Evolutionary conservation across 306 rosid genomes (phyloP).

Genomic region (Oxytropis ochrocephala): DNA sequence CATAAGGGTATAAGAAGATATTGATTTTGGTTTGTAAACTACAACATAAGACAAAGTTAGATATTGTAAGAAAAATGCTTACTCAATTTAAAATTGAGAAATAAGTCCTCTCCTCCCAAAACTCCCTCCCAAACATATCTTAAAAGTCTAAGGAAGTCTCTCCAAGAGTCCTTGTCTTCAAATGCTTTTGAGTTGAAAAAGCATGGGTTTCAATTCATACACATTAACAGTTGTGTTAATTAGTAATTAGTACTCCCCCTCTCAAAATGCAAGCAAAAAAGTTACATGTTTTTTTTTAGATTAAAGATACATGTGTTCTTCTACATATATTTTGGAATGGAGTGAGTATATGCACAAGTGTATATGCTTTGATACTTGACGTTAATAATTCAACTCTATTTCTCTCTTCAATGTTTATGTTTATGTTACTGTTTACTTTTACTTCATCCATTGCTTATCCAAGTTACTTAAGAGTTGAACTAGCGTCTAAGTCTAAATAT

Average conservation of each 20-base stretch:
- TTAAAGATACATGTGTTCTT: too few relatives aligned
- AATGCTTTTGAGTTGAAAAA: not conserved
- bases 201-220: not conserved
- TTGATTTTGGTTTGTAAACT: not conserved
- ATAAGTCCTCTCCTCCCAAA: too few relatives aligned
- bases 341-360: too few relatives aligned
- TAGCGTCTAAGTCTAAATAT: too few relatives aligned
- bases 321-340: too few relatives aligned
- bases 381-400: too few relatives aligned
- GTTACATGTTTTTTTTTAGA: too few relatives aligned
- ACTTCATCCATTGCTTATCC: not conserved
- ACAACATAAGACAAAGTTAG: slow-evolving; percentile 21
- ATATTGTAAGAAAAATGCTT: slow-evolving; percentile 5
- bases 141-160: slow-evolving; percentile 17
- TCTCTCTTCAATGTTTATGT: not conserved
- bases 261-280: too few relatives aligned
- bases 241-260: not conserved
- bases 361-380: too few relatives aligned
- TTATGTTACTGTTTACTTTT: not conserved
- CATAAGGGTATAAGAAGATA: too few relatives aligned
- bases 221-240: not conserved
- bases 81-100: slow-evolving; percentile 14
- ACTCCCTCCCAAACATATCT: too few relatives aligned
- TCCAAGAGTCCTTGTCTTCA: slow-evolving; percentile 21
- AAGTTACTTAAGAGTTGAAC: too few relatives aligned